Evolutionary conservation across 2,329 filamentous ascomycete species (phyloP).

Genomic region (Chrysoporthe puriensis): DNA sequence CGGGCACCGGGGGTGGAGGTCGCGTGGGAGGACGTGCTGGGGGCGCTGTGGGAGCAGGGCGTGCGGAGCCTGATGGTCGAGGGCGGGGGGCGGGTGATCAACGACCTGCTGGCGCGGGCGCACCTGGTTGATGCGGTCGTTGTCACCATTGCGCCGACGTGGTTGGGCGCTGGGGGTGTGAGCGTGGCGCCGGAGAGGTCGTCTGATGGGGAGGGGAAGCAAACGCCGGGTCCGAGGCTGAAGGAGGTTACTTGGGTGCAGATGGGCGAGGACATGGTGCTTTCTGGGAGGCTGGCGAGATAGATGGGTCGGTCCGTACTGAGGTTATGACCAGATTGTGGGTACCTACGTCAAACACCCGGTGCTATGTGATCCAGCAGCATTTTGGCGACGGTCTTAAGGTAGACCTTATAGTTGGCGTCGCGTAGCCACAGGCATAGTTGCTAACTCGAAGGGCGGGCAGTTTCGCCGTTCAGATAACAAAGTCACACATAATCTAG

Average conservation of each 20-base stretch:
- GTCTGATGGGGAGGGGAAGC: conserved; percentile 42
- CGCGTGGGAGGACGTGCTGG: conserved; percentile 68
- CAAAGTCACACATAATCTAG: no score
- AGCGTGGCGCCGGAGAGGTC: conserved; percentile 71
- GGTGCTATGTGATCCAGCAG: background rate
- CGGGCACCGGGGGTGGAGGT: conserved; percentile 49
- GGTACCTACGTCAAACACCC: no score
- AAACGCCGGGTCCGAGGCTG: conserved; percentile 59
- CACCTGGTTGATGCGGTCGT: conserved; percentile 71
- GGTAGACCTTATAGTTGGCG: no score
- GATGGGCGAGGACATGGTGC: conserved; percentile 80
- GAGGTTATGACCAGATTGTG: no score
- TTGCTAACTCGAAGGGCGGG: no score
- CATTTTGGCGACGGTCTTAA: no score
- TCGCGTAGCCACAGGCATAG: no score
- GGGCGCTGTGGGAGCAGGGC: conserved; percentile 59
- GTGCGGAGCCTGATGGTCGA: conserved; percentile 88
- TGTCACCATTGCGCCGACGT: conserved; percentile 86
- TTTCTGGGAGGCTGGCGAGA: conserved; percentile 63
- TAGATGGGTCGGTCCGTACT: background rate
- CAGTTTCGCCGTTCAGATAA: no score
- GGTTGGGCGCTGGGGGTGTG: conserved; percentile 84
- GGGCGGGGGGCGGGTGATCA: conserved; percentile 82
- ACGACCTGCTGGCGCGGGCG: conserved; percentile 71
- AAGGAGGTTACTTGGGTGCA: conserved; percentile 73